Evolutionary conservation across 2,329 filamentous ascomycete genomes (phyloP).

Genomic region (Lasiodiplodia theobromae): DNA sequence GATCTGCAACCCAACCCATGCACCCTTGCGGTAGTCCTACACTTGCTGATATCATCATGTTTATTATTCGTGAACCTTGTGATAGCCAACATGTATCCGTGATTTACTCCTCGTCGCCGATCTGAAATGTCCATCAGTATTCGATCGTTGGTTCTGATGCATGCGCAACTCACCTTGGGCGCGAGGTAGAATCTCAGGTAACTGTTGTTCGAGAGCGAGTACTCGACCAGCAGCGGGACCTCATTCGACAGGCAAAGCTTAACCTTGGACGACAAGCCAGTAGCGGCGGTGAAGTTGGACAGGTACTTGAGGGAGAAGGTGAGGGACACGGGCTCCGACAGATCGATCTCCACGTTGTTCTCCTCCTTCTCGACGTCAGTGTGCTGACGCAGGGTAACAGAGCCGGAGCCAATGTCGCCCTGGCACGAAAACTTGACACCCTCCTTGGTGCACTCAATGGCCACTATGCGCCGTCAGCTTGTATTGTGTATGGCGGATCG

Average conservation of each 20-base stretch:
- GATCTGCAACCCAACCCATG: constrained; percentile 14
- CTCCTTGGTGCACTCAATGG: constrained; percentile 96
- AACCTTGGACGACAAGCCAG: constrained; percentile 79
- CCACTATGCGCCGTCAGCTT: constrained; percentile 65
- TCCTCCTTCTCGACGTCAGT: constrained; percentile 88
- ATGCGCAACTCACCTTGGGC: constrained; percentile 76
- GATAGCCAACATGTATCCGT: neutral
- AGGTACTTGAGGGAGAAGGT: constrained; percentile 99
- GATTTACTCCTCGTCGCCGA: constrained; percentile 69
- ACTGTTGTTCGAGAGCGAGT: constrained; percentile 79
- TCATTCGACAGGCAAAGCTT: constrained; percentile 95
- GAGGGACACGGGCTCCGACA: constrained; percentile 89
- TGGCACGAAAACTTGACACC: constrained; percentile 93
- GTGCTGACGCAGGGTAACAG: constrained; percentile 89
- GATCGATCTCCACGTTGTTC: constrained; percentile 84
- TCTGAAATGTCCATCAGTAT: constrained; percentile 61
- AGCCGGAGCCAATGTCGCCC: constrained; percentile 95
- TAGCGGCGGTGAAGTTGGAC: constrained; percentile 99
- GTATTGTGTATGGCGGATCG: neutral
- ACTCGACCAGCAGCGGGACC: constrained; percentile 95
- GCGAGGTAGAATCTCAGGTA: constrained; percentile 97
- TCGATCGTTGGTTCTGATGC: constrained; percentile 18
- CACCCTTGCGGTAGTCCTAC: constrained; percentile 29
- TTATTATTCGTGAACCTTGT: constrained; percentile 26
- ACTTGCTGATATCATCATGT: constrained; percentile 28